phyloP scores from a whole-genome alignment of 1,284 basidiomycete species.

The Agroathelia rolfsii region DNA sequence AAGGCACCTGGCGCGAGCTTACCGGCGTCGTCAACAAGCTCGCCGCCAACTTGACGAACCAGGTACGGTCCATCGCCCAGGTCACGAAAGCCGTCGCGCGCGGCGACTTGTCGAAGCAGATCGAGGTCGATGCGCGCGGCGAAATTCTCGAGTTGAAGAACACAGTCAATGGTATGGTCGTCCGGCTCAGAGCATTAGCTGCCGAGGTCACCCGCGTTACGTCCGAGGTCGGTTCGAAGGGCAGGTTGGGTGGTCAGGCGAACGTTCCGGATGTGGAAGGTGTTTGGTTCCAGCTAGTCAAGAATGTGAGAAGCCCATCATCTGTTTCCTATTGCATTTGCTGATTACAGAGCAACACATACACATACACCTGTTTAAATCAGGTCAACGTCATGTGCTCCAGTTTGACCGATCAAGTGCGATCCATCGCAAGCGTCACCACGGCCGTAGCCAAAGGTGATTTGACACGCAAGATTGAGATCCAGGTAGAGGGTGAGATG shows the following conservation, averaged over 20 bases:
- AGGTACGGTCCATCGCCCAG: slow-evolving; percentile 90
- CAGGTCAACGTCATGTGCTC: slow-evolving; percentile 92
- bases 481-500: slow-evolving; percentile 92
- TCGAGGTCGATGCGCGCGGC: slow-evolving; percentile 92
- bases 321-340: slow-evolving; percentile 6
- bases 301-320: slow-evolving; percentile 52
- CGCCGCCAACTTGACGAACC: slow-evolving; percentile 89
- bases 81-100: slow-evolving; percentile 97
- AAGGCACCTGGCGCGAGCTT: slow-evolving; percentile 90
- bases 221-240: slow-evolving; percentile 84
- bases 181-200: slow-evolving; percentile 80
- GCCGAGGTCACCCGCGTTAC: slow-evolving; percentile 96
- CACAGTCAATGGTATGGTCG: slow-evolving; percentile 97
- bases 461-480: slow-evolving; percentile 82
- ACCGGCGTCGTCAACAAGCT: slow-evolving; percentile 87
- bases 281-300: slow-evolving; percentile 87
- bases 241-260: slow-evolving; percentile 87
- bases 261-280: slow-evolving; percentile 91
- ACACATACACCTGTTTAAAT: slow-evolving; percentile 1
- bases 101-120: slow-evolving; percentile 92
- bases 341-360: too few species aligned
- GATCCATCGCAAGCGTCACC: slow-evolving; percentile 85
- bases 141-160: slow-evolving; percentile 97
- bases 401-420: slow-evolving; percentile 89
- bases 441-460: slow-evolving; percentile 89